These are phyloP conservation scores for Dioscorea cayenensis DNA, from an alignment of 116 monocot species.

Conservation along the genomic window DNA sequence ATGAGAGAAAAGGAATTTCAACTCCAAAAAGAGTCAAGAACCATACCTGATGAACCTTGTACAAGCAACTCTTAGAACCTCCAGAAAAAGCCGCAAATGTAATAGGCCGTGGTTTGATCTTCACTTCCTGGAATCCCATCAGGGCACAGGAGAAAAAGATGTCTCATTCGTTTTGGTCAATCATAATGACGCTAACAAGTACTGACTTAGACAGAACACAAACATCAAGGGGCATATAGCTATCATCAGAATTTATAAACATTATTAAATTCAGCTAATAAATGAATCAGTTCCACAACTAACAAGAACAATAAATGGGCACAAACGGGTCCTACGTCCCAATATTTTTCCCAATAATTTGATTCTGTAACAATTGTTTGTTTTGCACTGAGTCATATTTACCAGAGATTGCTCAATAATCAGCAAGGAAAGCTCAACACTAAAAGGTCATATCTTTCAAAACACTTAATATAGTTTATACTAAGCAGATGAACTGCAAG, in stretches of 20 bases:
- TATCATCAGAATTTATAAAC: not conserved
- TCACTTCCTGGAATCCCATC: constrained; percentile 56
- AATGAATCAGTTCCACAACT: too few species aligned
- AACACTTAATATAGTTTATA: too few species aligned
- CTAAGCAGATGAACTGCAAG: too few species aligned
- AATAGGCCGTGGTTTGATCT: constrained; percentile 50
- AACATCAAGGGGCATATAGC: not conserved
- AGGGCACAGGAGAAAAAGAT: constrained; percentile 1
- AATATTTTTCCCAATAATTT: too few species aligned
- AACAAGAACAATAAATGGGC: too few species aligned
- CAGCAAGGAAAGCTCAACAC: too few species aligned
- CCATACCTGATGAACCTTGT: constrained; percentile 85
- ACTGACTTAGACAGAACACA: too few species aligned
- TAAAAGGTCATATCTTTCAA: too few species aligned
- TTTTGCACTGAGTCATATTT: too few species aligned
- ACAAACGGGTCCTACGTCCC: too few species aligned
- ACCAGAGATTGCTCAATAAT: too few species aligned
- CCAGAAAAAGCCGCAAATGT: constrained; percentile 76
- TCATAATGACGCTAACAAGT: constrained; percentile 1
- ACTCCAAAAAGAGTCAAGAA: not conserved
- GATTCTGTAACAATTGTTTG: too few species aligned
- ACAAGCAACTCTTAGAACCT: constrained; percentile 86
- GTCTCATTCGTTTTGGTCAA: constrained; percentile 5
- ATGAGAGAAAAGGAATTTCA: not conserved
- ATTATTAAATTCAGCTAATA: not conserved